Percentiles rank a stretch among this genome's conserved stretches.
Evolutionary conservation across 2,329 filamentous ascomycete genomes (phyloP).

Genomic region (Proliferodiscus dingleyae): DNA sequence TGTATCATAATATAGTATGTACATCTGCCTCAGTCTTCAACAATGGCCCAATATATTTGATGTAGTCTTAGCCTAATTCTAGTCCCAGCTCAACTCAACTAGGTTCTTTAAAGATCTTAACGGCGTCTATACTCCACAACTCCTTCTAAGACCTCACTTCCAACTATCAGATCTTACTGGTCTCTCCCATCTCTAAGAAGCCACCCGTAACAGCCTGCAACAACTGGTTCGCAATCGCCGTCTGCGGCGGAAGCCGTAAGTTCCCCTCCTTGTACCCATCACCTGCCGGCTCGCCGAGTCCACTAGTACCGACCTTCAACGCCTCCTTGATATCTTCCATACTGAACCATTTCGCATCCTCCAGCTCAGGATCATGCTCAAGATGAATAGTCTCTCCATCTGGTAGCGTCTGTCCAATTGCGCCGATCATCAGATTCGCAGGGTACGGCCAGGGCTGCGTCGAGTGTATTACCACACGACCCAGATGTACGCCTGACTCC

Average conservation of each 20-base stretch:
- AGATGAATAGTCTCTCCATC: conserved; percentile 76
- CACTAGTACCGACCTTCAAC: conserved; percentile 60
- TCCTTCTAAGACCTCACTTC: no score
- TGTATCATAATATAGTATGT: no score
- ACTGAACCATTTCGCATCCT: conserved; percentile 83
- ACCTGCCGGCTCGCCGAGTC: conserved; percentile 59
- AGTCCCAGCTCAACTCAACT: no score
- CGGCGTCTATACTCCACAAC: no score
- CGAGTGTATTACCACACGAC: conserved; percentile 74
- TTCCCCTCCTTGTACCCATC: conserved; percentile 69
- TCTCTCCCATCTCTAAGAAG: conserved; percentile 46
- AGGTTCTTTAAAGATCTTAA: no score
- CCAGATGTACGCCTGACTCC: conserved; percentile 72
- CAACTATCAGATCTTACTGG: conserved; percentile 7
- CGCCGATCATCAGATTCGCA: conserved; percentile 79
- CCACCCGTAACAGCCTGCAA: conserved; percentile 75
- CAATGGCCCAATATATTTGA: no score
- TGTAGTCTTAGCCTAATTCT: no score
- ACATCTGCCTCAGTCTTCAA: no score
- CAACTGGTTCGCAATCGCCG: conserved; percentile 89
- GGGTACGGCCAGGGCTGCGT: conserved; percentile 88
- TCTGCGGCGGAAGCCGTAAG: conserved; percentile 74
- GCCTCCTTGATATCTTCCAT: conserved; percentile 77
- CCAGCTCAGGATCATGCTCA: conserved; percentile 85
- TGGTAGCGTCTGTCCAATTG: conserved; percentile 79